Evolutionary conservation across 2,329 filamentous ascomycete species (phyloP), one percentile per base, ranked within the genome.

Genomic region (Penicillium sclerotigenum): DNA sequence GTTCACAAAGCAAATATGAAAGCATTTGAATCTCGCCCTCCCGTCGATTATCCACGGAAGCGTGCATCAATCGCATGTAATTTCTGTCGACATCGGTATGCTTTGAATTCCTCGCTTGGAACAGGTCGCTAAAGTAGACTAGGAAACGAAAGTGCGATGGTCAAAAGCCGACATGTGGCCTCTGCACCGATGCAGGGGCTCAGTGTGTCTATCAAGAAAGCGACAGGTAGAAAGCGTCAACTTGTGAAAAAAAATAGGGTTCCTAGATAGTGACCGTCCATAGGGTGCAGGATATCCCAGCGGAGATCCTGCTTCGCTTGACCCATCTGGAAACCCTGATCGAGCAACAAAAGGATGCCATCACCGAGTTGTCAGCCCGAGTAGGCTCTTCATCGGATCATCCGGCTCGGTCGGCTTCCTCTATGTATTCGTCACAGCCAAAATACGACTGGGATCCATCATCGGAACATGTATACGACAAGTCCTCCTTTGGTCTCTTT

Each of bases 121-220:
- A n/a, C 20, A 1, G 14, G 16, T 11, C 16, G 49, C 52, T 54
- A 36, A 41, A 46, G 18, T 16, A 20, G 7, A 6, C 16, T 28
- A 63, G 60, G 29, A 63, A 63, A 46, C 55, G 60, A 18, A 63
- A 63, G 49, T 63, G 60, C 42, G 60, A 60, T 47, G 60, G 60
- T 13, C 54, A 61, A 29, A 59, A 54, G 41, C 59, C 60, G 20
- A 47, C 52, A 41, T 63, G 60, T 54, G 57, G 54, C 34, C 59
- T 58, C 28, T 63, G 60, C 47, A 54, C 52, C 31, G 55, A 52
- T 37, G 54, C 59, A 28, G 59, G 59, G n/a, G 59, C 59, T 13
- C 54, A 57, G 31, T 63, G 60, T 48, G 59, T 58, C 42, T 63
- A 63, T 45, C 59, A 59, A 47, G 60, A 63, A 47, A 59, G 49